These are phyloP conservation scores for Penicillium janthinellum DNA, from an alignment of 2,329 filamentous ascomycete species.

Conservation along the genomic window DNA sequence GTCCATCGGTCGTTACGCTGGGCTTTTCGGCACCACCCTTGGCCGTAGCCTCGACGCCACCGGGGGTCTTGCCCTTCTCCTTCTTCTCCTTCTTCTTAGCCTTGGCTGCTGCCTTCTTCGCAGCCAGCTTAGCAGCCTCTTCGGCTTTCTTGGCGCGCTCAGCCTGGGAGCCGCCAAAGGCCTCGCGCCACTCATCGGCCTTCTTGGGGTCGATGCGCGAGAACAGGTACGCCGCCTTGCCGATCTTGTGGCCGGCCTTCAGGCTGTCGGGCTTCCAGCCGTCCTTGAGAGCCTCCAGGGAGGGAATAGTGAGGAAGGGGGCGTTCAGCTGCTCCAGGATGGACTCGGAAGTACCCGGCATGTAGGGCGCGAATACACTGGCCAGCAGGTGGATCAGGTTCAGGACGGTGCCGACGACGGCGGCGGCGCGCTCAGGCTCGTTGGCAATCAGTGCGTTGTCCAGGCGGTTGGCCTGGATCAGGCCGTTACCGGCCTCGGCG, in stretches of 20 bases:
- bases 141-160: conserved; percentile 70
- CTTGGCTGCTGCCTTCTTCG: conserved; percentile 43
- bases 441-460: conserved; percentile 63
- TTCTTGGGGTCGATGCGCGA: conserved; percentile 80
- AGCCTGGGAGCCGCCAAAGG: conserved; percentile 68
- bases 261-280: conserved; percentile 64
- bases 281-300: conserved; percentile 51
- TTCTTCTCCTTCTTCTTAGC: conserved; percentile 39
- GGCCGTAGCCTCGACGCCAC: conserved; percentile 39
- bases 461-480: conserved; percentile 63
- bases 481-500: conserved; percentile 60
- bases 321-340: conserved; percentile 77
- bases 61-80: conserved; percentile 38
- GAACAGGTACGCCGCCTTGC: conserved; percentile 78
- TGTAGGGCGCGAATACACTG: conserved; percentile 77
- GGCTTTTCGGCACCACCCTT: conserved; percentile 38
- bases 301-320: conserved; percentile 62
- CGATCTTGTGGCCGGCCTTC: conserved; percentile 75
- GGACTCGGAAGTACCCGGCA: conserved; percentile 73
- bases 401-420: conserved; percentile 73
- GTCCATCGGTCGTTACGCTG: conserved; percentile 25
- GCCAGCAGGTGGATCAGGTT: conserved; percentile 84
- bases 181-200: conserved; percentile 78
- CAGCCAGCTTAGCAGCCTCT: conserved; percentile 44
- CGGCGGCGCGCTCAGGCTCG: conserved; percentile 61